Percentiles rank a stretch among this genome's conserved stretches.
phyloP scores from a whole-genome alignment of 2,329 filamentous ascomycete genomes.

The Trichoderma endophyticum region DNA sequence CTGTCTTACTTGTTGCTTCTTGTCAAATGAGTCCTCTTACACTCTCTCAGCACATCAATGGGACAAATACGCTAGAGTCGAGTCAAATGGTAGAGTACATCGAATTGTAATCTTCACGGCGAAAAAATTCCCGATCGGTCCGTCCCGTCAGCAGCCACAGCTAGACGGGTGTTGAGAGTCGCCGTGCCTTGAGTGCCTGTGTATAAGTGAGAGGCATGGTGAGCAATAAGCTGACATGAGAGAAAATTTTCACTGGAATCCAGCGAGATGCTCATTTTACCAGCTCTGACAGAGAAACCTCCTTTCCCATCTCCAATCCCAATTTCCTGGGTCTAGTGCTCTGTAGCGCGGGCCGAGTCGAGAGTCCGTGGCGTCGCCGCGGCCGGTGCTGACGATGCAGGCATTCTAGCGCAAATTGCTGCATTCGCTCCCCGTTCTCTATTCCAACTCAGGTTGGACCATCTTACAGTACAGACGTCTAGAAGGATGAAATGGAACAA shows the following conservation, averaged over 20 bases:
- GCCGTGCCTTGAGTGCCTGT: not conserved
- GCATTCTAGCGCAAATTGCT: not conserved
- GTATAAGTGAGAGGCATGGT: not conserved
- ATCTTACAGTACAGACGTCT: not conserved
- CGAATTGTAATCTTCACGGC: not conserved
- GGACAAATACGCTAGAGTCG: not conserved
- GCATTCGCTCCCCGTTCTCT: not conserved
- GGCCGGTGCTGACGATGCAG: conserved; percentile 13
- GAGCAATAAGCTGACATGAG: not conserved
- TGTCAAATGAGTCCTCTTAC: not conserved
- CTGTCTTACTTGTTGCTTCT: not conserved
- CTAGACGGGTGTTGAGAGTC: not conserved
- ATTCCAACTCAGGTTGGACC: not conserved
- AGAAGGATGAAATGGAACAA: conserved; percentile 4
- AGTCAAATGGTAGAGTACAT: not conserved
- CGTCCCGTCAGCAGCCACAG: not conserved
- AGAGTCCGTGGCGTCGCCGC: not conserved
- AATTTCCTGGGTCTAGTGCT: not conserved
- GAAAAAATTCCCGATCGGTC: not conserved
- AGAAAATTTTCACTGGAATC: not conserved
- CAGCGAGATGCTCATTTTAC: not conserved
- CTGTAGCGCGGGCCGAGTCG: conserved; percentile 11
- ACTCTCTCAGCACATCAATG: not conserved
- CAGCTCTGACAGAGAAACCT: not conserved
- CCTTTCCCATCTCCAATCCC: not conserved